Evolutionary conservation across 139 green algal species (phyloP), one percentile per base, ranked within the genome.

Genomic region (Picochlorum sp.): DNA sequence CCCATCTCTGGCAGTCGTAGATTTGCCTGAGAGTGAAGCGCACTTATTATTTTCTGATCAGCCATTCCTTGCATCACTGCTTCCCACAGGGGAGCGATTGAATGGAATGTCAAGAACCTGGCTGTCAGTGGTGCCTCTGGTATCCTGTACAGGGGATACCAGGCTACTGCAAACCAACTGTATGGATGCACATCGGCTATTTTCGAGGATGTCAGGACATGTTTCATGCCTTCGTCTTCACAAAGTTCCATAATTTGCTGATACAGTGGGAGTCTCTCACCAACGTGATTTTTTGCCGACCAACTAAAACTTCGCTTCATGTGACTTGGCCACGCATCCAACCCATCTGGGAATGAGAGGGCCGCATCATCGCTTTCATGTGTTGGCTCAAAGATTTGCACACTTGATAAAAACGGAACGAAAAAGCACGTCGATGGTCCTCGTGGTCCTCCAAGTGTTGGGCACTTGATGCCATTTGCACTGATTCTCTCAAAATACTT

Each of bases 81-180:
- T 56, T 72, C 24, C 73, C 65, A 82, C 16, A 78, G 58, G 6
- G 69, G 71, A 18, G 73, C 77, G 20, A 86, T 61, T 7, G 61
- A 82, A 77, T 95, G 86, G 79, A 90, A 95, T 13, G 84, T 89
- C 23, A 95, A 77, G 75, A 95, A 95, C 47, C 84, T 81, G 26
- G 87, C 82, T n/a, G 66, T 80, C 37, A 92, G 76, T 13, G 87
- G 85, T 20, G 88, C 82, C 46, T 95, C 88, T 1, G 88, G 88
- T 54, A 95, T 90, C 64, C 88, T 76, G 70, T 92, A 92, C 56
- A 91, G 74, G 0, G 88, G 88, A 73, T 94, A 94, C 88, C 88
- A 95, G 0, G 85, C 85, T 41, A 94, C 85, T 18, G 80, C 71
- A 65, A 86, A 92, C 78, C 88, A 94, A 23, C 76, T 88, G 47